Evolutionary conservation across 768 basidiomycete species (phyloP), one percentile per base, ranked within the genome.

Genomic region (Rubroboletus pulcherrimus): DNA sequence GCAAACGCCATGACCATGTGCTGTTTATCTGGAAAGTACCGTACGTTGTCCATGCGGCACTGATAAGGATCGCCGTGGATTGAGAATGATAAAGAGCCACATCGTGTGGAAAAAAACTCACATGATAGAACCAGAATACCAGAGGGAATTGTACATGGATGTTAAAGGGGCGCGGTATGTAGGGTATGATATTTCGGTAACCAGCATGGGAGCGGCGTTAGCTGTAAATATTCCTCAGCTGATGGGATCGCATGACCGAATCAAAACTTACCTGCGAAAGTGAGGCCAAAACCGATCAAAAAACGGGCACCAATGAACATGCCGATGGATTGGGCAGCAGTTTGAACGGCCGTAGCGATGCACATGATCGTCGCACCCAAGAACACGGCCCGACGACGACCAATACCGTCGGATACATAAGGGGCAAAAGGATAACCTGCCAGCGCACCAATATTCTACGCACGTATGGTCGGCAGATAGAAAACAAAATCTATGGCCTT

Each of bases 121-220:
- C 84, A 91, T 66, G 67, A 92, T 90, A 53, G 89, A 78, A 55
- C 91, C 91, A 15, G 86, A 84, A 68, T 90, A 91, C 90, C 91
- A 93, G 57, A 91, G 84, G 31, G 89, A 86, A 77, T 91, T 90
- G 76, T 89, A 91, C 48, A 83, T 72, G 2, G 88, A 84, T 14
- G 89, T 93, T 55, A 94, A 72, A 34, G 84, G 84, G 14, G 85
- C 87, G 61, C 92, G 90, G 71, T 94, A 87, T 11, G 81, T 75
- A 15, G 91, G 92, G 69, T 93, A 93, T 1, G 91, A 79, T n/a
- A 93, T 73, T 72, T 94, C 92, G 47, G 90, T 87, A 52, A 93
- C 84, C 74, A 93, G 73, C 77, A 93, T 81, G 11, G 92, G 91
- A 11, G 91, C 90, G 49, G 89, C 84, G 63, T 83, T 85, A 26